These are phyloP conservation scores for Pythium oligandrum DNA, from an alignment of 352 stramenopile genomes.

Conservation along the genomic window DNA sequence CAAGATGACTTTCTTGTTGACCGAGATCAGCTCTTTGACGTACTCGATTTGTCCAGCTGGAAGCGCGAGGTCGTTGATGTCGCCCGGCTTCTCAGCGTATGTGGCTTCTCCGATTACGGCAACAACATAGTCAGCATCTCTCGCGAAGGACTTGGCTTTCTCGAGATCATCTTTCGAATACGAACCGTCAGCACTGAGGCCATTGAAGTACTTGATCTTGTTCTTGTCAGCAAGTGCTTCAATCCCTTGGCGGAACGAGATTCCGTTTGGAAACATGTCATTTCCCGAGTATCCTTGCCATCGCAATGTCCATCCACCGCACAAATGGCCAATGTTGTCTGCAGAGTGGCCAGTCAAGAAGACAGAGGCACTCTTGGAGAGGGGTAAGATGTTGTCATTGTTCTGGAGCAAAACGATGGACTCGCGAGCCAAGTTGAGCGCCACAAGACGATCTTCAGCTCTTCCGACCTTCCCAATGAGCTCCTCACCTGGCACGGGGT, in stretches of 20 bases:
- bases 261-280: slow-evolving; percentile 48
- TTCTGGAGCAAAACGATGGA: slow-evolving; percentile 83
- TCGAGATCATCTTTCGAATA: slow-evolving; percentile 40
- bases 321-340: slow-evolving; percentile 55
- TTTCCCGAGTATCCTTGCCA: slow-evolving; percentile 84
- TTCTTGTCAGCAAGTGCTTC: slow-evolving; percentile 19
- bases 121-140: slow-evolving; percentile 55
- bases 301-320: slow-evolving; percentile 72
- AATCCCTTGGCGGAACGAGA: slow-evolving; percentile 57
- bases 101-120: slow-evolving; percentile 69
- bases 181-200: slow-evolving; percentile 45
- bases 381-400: slow-evolving; percentile 34
- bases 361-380: slow-evolving; percentile 21
- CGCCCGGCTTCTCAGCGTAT: slow-evolving; percentile 84
- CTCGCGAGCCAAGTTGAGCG: slow-evolving; percentile 58
- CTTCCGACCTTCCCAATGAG: slow-evolving; percentile 43
- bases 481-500: slow-evolving; percentile 39
- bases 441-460: slow-evolving; percentile 39
- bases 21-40: slow-evolving; percentile 51
- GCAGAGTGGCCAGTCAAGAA: slow-evolving; percentile 59
- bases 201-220: slow-evolving; percentile 46
- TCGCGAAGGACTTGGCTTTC: slow-evolving; percentile 45
- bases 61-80: slow-evolving; percentile 75
- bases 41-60: slow-evolving; percentile 68
- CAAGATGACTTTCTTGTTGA: slow-evolving; percentile 76